Evolutionary conservation across 2,329 filamentous ascomycete genomes (phyloP).

Genomic region (Aspergillus sojae): DNA sequence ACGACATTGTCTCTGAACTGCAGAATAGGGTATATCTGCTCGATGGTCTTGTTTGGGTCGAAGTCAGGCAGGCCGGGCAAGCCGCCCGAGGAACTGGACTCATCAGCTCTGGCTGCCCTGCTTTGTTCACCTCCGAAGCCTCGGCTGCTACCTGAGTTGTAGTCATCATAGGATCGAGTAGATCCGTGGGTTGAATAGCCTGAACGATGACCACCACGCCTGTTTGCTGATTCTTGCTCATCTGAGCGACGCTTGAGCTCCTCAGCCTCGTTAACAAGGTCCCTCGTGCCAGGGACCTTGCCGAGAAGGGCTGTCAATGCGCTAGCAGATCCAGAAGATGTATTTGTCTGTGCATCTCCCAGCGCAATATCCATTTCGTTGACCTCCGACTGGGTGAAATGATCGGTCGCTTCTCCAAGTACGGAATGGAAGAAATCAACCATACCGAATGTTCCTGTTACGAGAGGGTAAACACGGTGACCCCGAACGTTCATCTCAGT

Average conservation of each 20-base stretch:
- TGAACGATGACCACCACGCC: slow-evolving; percentile 34
- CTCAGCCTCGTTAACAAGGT: slow-evolving; percentile 68
- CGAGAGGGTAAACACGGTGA: slow-evolving; percentile 70
- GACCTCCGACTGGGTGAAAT: slow-evolving; percentile 82
- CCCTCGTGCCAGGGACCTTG: slow-evolving; percentile 73
- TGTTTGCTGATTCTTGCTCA: slow-evolving; percentile 65
- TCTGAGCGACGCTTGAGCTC: slow-evolving; percentile 63
- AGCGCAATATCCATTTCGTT: slow-evolving; percentile 77
- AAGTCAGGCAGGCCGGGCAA: slow-evolving; percentile 75
- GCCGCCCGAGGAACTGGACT: slow-evolving; percentile 48
- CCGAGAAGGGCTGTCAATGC: slow-evolving; percentile 73
- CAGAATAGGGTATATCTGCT: slow-evolving; percentile 91
- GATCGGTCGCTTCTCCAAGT: slow-evolving; percentile 74
- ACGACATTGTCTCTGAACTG: slow-evolving; percentile 94
- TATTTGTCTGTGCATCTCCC: slow-evolving; percentile 64
- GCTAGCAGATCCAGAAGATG: slow-evolving; percentile 46
- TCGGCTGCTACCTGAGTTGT: slow-evolving; percentile 2
- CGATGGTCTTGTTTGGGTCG: slow-evolving; percentile 74
- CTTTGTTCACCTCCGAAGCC: slow-evolving; percentile 24
- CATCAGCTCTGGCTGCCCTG: slow-evolving; percentile 36
- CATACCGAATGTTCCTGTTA: slow-evolving; percentile 74
- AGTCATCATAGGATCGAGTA: slow-evolving; percentile 15
- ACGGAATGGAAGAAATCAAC: slow-evolving; percentile 85
- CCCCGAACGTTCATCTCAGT: slow-evolving; percentile 69
- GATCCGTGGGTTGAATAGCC: slow-evolving; percentile 31